These are phyloP conservation scores for Colletotrichum cereale DNA, from an alignment of 2,329 filamentous ascomycete genomes.

Conservation along the genomic window DNA sequence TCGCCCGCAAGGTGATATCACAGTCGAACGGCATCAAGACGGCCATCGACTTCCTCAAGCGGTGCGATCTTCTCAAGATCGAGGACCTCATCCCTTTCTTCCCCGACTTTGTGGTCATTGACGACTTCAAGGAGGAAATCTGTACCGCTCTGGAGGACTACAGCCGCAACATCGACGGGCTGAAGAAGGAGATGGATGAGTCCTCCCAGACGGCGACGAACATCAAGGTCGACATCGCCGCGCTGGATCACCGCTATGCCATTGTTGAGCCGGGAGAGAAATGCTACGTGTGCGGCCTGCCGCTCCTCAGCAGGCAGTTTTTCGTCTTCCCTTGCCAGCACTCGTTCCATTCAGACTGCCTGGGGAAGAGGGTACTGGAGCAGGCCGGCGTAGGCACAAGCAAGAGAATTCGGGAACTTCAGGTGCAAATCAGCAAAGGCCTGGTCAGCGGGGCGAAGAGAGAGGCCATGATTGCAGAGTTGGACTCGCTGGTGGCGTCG, in stretches of 20 bases:
- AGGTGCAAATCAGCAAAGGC: conserved; percentile 84
- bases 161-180: conserved; percentile 85
- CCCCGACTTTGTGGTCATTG: conserved; percentile 97
- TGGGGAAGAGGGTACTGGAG: conserved; percentile 87
- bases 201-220: conserved; percentile 88
- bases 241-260: conserved; percentile 89
- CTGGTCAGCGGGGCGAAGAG: conserved; percentile 77
- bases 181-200: conserved; percentile 97
- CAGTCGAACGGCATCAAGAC: conserved; percentile 89
- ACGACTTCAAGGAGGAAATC: conserved; percentile 99
- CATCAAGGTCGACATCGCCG: conserved; percentile 90
- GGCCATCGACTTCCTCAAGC: conserved; percentile 92
- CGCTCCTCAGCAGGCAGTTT: conserved; percentile 90
- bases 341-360: conserved; percentile 95
- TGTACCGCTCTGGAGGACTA: conserved; percentile 95
- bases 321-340: conserved; percentile 99
- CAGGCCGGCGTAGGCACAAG: conserved; percentile 81
- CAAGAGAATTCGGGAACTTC: conserved; percentile 85
- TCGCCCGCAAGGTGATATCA: conserved; percentile 93
- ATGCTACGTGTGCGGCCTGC: conserved; percentile 89
- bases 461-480: conserved; percentile 86
- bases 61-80: conserved; percentile 91
- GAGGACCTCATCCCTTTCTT: conserved; percentile 99
- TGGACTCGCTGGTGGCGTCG: conserved; percentile 91
- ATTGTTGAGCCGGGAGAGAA: conserved; percentile 97